Evolutionary conservation across 2,329 filamentous ascomycete genomes (phyloP), one percentile per base, ranked within the genome.

Genomic region (Zymoseptoria ardabiliae): DNA sequence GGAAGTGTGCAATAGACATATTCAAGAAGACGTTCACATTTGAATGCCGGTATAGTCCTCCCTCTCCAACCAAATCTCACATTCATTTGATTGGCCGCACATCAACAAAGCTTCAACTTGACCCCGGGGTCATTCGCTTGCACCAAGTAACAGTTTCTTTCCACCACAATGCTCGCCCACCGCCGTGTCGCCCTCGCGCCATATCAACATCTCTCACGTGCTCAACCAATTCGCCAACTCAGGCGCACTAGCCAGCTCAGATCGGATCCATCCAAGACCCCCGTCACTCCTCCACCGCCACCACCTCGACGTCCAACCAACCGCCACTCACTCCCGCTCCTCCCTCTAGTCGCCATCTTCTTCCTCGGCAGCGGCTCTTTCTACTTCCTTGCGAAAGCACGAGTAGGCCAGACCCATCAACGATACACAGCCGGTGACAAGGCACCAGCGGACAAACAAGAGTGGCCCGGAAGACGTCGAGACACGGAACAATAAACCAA

Each of bases 271-370:
- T 45, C 35, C 17, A 45, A 45, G 22, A 53, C 51, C 4, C 22
- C 51, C 20, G 51, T 53, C 23, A 57, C 9, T 41, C 50, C 20
- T 30, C 50, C 21, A 28, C 56, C 56, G 20, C 28, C 56, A 7
- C 56, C 49, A 13, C 61, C 57, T 49, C 64, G 55, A 28, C 58
- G 61, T 25, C 56, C 58, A 49, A 53, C 61, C 56, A 61, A 66
- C 54, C 58, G 59, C 22, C 56, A 62, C 69, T 64, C 78, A 71
- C 76, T 77, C 68, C 76, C 76, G 56, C 55, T 78, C 73, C 63
- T 75, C 68, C 78, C 78, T 22, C 74, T 81, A 53, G 63, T 79
- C 59, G 70, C 72, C 67, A 80, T 81, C 68, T 78, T 81, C 70
- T 73, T 67, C 57, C 63, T 73, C 35, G 78, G 78, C 62, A 76